Base-by-base conservation (phyloP, 768 basidiomycete genomes). In the Boletus insuetus region DNA sequence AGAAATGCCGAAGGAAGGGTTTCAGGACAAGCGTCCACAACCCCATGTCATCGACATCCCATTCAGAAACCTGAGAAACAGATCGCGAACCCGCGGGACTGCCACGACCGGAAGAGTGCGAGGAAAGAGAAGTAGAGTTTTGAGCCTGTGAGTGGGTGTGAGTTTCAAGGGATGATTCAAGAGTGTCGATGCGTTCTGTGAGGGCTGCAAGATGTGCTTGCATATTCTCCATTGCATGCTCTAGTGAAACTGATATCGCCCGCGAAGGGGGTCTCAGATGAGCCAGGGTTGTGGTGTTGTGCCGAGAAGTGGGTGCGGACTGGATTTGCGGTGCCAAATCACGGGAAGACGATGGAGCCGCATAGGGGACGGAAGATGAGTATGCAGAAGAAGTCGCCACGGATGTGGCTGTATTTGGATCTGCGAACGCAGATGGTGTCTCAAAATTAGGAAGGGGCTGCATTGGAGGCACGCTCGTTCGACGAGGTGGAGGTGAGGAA, bases 131-230 rank as follows among this genome's bases (percentile, higher is more conserved):
- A 19, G 74, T 71, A 3, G 82, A 77, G 29, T 73, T 69, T 40
- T 78, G 77, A 39, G 43, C 50, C 14, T 58, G 67, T 9, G 55
- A 70, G 20, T 76, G 77, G 32, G 58, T 31, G 26, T 54, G 60
- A 29, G 55, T 57, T 38, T 67, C 59, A 14, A 79, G 64, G 14
- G 77, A 73, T 12, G 68, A 59, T 70, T 86, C 85, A 10, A 88
- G 72, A 14, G 79, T 76, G 62, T 94, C 92, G n/a, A 94, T 72
- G 29, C 93, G 84, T 69, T 94, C 91, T 9, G 81, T 84, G 42
- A 94, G 78, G 7, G 91, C 91, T 0, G 90, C 90, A 19, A 94
- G 73, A 58, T 92, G 88, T 0, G 84, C 82, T 68, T 95, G 92
- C 48, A 93, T 79, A 58, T 80, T 84, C 69, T 94, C 89, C 19